Evolutionary conservation across 805 yeast species (phyloP).

Genomic region (Metschnikowia koreensis): DNA sequence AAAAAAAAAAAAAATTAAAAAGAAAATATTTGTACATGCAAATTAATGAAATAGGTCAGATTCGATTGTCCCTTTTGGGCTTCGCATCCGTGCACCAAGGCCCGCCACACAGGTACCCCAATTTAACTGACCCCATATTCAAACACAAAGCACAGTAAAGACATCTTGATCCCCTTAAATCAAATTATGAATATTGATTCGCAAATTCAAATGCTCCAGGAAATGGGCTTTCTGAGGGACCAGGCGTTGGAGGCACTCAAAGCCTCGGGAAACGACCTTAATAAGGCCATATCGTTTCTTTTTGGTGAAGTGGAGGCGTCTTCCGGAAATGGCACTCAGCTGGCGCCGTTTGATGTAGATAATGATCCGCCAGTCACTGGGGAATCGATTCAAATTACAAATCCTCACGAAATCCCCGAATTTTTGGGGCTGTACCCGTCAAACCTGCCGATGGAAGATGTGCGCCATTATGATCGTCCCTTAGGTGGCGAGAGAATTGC

Average conservation of each 20-base stretch:
- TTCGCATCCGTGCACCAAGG: neutral
- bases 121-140: neutral
- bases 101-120: neutral
- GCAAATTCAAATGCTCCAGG: constrained; percentile 17
- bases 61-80: no score
- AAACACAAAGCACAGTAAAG: neutral
- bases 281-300: constrained; percentile 19
- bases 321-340: constrained; percentile 14
- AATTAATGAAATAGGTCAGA: no score
- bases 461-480: constrained; percentile 6
- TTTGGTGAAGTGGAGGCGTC: constrained; percentile 18
- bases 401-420: constrained; percentile 34
- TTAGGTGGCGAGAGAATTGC: constrained; percentile 2
- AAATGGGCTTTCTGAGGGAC: constrained; percentile 19
- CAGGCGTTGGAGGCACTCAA: constrained; percentile 19
- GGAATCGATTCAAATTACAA: constrained; percentile 24
- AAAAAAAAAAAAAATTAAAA: no score
- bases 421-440: constrained; percentile 15
- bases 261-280: constrained; percentile 17
- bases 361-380: neutral
- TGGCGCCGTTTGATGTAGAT: constrained; percentile 9
- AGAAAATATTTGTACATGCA: no score
- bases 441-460: constrained; percentile 4
- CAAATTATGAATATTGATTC: constrained; percentile 10
- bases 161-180: neutral